Evolutionary conservation across 306 rosid genomes (phyloP), one percentile per base, ranked within the genome.

Genomic region (Morella rubra): DNA sequence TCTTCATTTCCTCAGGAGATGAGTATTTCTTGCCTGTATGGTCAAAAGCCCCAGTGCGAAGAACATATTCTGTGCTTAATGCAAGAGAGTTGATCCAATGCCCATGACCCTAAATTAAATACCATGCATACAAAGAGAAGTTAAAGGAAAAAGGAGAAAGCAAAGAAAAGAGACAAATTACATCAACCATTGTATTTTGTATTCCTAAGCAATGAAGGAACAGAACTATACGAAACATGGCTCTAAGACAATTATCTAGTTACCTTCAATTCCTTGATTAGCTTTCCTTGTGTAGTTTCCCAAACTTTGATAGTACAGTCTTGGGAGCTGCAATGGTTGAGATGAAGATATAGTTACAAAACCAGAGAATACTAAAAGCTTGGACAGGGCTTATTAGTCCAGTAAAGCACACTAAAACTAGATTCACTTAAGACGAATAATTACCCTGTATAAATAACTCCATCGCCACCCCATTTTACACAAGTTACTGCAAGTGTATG

Each of bases 401-500:
- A 24, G 65, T 22, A 59, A 61, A 27, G 68, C 68, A 2, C 14
- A 61, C 5, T 61, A 32, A 32, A 13, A 32, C 58, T 15, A 27
- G 44, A 61, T 61, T 61, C 68, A 32, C 37, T 32, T 32, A 2
- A 32, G 37, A 32, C 2, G 37, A 32, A 32, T 32, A 3, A 32
- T 32, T 95, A 95, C 97, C 97, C 97, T 1, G 99, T 92, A 82
- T 92, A 95, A 58, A 95, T 92, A 71, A 92, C 83, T 49, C 98
- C 97, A 85, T 95, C 98, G 78, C 98, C 98, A 40, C 98, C 99
- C 97, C 99, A 92, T 85, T 95, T 95, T 16, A 95, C 92, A 56
- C 97, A 92, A 58, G 97, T 95, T 84, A 95, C 81, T 12, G 99
- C 93, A 65, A 90, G 96, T 68, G 93, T 89, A 79, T 95, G 99